Percentiles rank a stretch among this genome's conserved stretches.
Evolutionary conservation across 2,329 filamentous ascomycete species (phyloP).

Genomic region (Alternaria longipes): DNA sequence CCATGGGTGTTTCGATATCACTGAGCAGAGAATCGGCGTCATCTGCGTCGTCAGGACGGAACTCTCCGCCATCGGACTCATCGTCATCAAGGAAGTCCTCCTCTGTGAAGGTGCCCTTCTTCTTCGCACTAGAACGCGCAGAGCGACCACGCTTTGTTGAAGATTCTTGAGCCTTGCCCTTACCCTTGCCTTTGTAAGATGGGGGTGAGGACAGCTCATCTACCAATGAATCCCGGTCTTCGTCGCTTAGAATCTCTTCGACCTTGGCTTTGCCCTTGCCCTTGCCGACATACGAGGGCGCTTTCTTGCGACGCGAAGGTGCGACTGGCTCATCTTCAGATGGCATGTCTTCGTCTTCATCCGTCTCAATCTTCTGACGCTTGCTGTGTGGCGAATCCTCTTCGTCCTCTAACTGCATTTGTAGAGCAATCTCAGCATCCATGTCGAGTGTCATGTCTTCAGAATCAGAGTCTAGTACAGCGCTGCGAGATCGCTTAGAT

Average conservation of each 20-base stretch:
- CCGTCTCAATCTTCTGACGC: slow-evolving; percentile 44
- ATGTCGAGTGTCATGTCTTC: slow-evolving; percentile 48
- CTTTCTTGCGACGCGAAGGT: slow-evolving; percentile 15
- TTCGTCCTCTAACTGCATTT: slow-evolving; percentile 65
- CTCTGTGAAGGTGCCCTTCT: slow-evolving; percentile 20
- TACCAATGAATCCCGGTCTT: slow-evolving; percentile 16
- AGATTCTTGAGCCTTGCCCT: slow-evolving; percentile 32
- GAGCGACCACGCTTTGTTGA: slow-evolving; percentile 27
- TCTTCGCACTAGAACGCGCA: slow-evolving; percentile 32
- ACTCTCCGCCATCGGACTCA: slow-evolving; percentile 41
- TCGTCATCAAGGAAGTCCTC: slow-evolving; percentile 33
- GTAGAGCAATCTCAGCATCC: slow-evolving; percentile 65
- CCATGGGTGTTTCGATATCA: slow-evolving; percentile 26
- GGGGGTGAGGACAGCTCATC: slow-evolving; percentile 15
- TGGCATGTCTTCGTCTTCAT: slow-evolving; percentile 47
- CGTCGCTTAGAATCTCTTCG: slow-evolving; percentile 18
- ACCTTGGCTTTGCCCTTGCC: slow-evolving; percentile 26
- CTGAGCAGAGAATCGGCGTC: slow-evolving; percentile 34
- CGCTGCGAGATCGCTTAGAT: slow-evolving; percentile 36
- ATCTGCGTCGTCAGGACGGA: slow-evolving; percentile 36
- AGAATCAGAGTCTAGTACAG: slow-evolving; percentile 39
- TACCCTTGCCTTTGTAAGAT: slow-evolving; percentile 35
- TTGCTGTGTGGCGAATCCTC: slow-evolving; percentile 53
- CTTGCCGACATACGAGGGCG: slow-evolving; percentile 26
- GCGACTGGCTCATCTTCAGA: slow-evolving; percentile 19